phyloP scores from a whole-genome alignment of 257 asterid genomes.

The Petunia secreta region DNA sequence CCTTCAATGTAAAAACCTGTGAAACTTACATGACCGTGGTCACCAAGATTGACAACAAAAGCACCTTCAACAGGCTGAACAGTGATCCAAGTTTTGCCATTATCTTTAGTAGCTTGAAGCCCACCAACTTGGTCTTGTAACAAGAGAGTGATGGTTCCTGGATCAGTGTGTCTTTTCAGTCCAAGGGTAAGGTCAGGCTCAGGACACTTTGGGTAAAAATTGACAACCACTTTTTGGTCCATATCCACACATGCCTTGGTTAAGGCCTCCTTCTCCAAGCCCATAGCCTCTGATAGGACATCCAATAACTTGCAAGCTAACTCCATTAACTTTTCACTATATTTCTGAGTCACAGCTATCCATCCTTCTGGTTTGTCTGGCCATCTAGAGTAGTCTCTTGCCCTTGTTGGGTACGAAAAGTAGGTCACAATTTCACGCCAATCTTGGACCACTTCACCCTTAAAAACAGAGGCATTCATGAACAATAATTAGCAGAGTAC shows the following conservation, averaged over 20 bases:
- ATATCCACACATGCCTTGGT: constrained; percentile 75
- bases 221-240: constrained; percentile 90
- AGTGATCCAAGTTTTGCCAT: constrained; percentile 87
- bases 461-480: not conserved
- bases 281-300: constrained; percentile 83
- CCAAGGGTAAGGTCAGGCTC: constrained; percentile 83
- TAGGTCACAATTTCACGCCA: constrained; percentile 94
- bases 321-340: constrained; percentile 63
- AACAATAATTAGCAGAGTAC: not conserved
- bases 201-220: constrained; percentile 92
- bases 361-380: constrained; percentile 79
- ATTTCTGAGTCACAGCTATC: constrained; percentile 58
- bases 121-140: constrained; percentile 95
- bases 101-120: constrained; percentile 86
- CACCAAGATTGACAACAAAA: constrained; percentile 90
- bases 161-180: constrained; percentile 86
- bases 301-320: constrained; percentile 59
- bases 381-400: constrained; percentile 83
- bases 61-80: constrained; percentile 87
- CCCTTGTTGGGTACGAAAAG: constrained; percentile 65
- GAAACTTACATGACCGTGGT: constrained; percentile 73
- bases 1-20: not conserved
- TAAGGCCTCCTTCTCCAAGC: constrained; percentile 65
- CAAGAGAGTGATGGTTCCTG: constrained; percentile 81
- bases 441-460: constrained; percentile 88